A percentile compares a stretch with the other conserved stretches of the same genome.
Evolutionary conservation across 306 rosid species (phyloP).

Genomic region (Ammopiptanthus mongolicus): DNA sequence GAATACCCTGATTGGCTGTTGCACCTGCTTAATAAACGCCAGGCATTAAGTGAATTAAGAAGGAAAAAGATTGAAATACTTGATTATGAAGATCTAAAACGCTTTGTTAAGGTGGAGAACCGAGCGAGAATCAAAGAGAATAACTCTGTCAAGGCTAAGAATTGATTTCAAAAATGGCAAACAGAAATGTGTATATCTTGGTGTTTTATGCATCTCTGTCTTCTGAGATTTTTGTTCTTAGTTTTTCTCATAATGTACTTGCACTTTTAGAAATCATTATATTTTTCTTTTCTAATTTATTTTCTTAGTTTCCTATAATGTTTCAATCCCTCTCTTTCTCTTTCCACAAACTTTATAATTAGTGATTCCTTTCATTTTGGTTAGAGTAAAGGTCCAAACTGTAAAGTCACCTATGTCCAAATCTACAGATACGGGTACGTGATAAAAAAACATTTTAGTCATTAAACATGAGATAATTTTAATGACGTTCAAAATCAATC

Average conservation of each 20-base stretch:
- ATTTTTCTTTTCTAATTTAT: not conserved
- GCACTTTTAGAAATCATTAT: not conserved
- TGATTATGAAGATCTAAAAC: conserved; percentile 56
- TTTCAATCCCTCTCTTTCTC: not conserved
- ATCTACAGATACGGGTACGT: too few species aligned
- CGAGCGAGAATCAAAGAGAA: conserved; percentile 80
- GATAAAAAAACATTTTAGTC: too few species aligned
- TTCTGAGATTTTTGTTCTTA: not conserved
- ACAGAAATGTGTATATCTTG: not conserved
- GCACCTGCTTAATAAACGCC: conserved; percentile 69
- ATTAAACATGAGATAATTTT: too few species aligned
- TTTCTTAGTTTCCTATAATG: not conserved
- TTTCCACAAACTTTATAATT: too few species aligned
- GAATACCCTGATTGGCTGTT: conserved; percentile 84
- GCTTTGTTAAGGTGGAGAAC: conserved; percentile 72
- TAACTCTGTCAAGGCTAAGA: conserved; percentile 68
- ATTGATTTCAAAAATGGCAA: conserved; percentile 26
- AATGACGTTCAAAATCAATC: too few species aligned
- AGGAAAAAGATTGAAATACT: conserved; percentile 60
- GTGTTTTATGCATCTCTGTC: not conserved
- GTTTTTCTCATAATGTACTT: not conserved
- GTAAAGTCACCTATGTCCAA: too few species aligned
- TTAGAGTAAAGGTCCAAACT: too few species aligned
- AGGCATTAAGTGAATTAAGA: conserved; percentile 63
- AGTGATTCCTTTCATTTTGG: too few species aligned